A percentile compares a stretch with the other conserved stretches of the same genome.
These are phyloP conservation scores for Thraustochytrium striatum DNA, from an alignment of 352 stramenopile genomes.

Conservation along the genomic window DNA sequence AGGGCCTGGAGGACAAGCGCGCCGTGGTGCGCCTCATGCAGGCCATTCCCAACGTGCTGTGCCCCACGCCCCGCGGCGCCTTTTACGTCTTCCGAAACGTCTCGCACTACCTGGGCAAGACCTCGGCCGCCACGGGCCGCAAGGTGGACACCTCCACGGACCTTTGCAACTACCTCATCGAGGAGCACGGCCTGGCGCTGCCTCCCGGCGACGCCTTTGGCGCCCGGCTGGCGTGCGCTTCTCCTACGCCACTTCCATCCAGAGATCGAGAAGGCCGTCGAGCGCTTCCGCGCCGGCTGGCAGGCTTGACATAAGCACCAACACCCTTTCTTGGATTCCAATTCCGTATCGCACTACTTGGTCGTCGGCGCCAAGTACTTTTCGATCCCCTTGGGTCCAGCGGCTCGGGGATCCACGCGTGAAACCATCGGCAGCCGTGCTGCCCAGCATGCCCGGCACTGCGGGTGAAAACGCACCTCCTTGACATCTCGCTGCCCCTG, in stretches of 20 bases:
- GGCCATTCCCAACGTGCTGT: conserved; percentile 74
- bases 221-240: conserved; percentile 81
- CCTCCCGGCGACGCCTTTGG: conserved; percentile 92
- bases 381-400: conserved; percentile 48
- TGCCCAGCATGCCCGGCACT: conserved; percentile 93
- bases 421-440: conserved; percentile 91
- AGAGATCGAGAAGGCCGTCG: conserved; percentile 59
- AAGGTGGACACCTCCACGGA: conserved; percentile 60
- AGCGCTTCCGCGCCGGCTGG: conserved; percentile 38
- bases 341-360: no score
- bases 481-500: conserved; percentile 98
- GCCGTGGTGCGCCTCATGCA: conserved; percentile 74
- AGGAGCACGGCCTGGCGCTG: conserved; percentile 78
- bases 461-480: conserved; percentile 97
- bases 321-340: no score
- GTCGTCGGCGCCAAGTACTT: conserved; percentile 49
- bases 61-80: conserved; percentile 78
- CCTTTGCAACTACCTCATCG: conserved; percentile 85
- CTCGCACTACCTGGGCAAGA: conserved; percentile 66
- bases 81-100: conserved; percentile 94
- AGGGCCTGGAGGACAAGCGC: conserved; percentile 71
- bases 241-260: conserved; percentile 88
- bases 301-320: no score
- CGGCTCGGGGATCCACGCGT: conserved; percentile 89
- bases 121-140: conserved; percentile 55